A percentile compares a stretch with the other conserved stretches of the same genome.
These are phyloP conservation scores for Lindgomyces ingoldianus DNA, from an alignment of 495 filamentous ascomycete genomes.

Conservation along the genomic window DNA sequence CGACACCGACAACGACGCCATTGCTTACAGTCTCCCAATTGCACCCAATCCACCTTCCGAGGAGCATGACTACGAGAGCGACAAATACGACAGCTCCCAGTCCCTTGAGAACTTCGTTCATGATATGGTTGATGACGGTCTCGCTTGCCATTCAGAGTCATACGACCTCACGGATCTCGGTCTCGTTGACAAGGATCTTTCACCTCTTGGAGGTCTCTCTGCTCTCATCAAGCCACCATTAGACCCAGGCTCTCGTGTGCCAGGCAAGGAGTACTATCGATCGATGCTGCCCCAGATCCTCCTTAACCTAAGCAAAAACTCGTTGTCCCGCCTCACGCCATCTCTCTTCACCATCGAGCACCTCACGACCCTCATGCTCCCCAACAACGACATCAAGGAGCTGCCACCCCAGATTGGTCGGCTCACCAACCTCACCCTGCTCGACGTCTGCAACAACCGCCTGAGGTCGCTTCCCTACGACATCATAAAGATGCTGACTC, in stretches of 20 bases:
- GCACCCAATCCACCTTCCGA: neutral
- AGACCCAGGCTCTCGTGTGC: neutral
- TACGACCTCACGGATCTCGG: neutral
- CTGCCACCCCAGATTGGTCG: constrained; percentile 11
- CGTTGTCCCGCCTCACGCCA: neutral
- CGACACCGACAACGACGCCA: neutral
- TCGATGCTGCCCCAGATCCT: constrained; percentile 10
- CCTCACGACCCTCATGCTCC: constrained; percentile 11
- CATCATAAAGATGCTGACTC: neutral
- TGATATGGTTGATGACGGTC: neutral
- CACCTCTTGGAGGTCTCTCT: neutral
- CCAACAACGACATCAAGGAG: constrained; percentile 9
- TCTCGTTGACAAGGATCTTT: constrained; percentile 8
- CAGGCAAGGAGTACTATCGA: constrained; percentile 14
- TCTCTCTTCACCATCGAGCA: constrained; percentile 18
- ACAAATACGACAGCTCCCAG: neutral
- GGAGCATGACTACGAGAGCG: neutral
- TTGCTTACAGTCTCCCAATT: neutral
- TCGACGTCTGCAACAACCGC: constrained; percentile 9
- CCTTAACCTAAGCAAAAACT: constrained; percentile 15
- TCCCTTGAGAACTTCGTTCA: neutral
- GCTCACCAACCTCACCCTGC: constrained; percentile 1
- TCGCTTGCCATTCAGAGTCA: neutral
- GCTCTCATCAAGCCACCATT: constrained; percentile 1
- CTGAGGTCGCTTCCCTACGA: constrained; percentile 16